Base-by-base conservation (phyloP, 192 early-diverging fungal genomes). In the Entophlyctis helioformis region DNA sequence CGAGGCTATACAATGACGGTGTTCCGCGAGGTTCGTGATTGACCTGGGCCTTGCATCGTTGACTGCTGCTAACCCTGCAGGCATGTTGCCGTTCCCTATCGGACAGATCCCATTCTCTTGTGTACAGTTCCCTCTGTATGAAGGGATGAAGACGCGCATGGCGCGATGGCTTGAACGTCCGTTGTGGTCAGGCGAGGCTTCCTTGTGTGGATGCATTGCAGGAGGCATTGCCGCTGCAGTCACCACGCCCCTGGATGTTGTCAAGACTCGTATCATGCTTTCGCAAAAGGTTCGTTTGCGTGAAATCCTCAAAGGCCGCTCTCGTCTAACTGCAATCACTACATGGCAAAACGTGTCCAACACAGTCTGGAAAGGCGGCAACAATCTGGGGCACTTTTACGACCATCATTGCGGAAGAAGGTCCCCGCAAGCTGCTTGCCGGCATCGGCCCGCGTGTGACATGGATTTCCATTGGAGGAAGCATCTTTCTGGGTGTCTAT, bases 211-310 rank as follows among this genome's bases (percentile, higher is more conserved):
- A 12, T 86, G 82, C 23, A 36, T 98, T 20, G 78, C 90, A 2
- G 94, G 94, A 53, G 94, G 84, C 11, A 72, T 81, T 18, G 89
- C 94, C 0, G 94, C 91, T 1, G 89, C 76, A 10, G 23, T 84
- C 5, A 98, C 94, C 1, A 98, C 94, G 5, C 94, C 94, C 16
- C 66, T 98, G 40, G 94, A 98, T 67, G 91, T 98, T 0, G 74
- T 89, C 45, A 98, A 95, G 67, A 98, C 94, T 8, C 70, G 94
- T 21, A 75, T 94, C 15, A 98, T 98, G 94, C 68, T 98, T n/a
- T 88, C 87, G 5, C 65, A 71, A 22, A 75, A 82, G 60, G 76
- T 78, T 62, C 32, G 21, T 1, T 31, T n/a, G n/a, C n/a, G n/a
- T n/a, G n/a, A n/a, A n/a, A n/a, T 2, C 11, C n/a, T 18, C 13